These are phyloP conservation scores for Cornus suecica DNA, from an alignment of 148 eudicot species.

Conservation along the genomic window DNA sequence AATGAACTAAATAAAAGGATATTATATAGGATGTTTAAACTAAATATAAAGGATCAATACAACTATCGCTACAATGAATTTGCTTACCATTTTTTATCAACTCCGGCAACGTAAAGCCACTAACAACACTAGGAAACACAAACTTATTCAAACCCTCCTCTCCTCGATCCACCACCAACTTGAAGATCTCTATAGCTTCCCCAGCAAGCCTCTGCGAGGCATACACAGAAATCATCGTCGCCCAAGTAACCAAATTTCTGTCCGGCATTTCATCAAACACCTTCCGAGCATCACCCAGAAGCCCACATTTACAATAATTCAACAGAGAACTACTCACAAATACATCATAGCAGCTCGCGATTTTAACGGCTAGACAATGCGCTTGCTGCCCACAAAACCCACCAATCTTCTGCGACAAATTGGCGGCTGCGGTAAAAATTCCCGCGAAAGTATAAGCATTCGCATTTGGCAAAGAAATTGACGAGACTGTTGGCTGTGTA, in stretches of 20 bases:
- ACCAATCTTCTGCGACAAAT: constrained; percentile 7
- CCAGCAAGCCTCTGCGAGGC: constrained; percentile 30
- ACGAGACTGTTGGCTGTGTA: constrained; percentile 38
- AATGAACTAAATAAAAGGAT: too few species aligned
- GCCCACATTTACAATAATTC: constrained; percentile 39
- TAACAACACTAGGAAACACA: constrained; percentile 46
- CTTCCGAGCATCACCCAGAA: constrained; percentile 33
- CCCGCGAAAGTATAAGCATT: constrained; percentile 41
- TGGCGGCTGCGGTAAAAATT: constrained; percentile 29
- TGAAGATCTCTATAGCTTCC: constrained; percentile 40
- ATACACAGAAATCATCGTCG: constrained; percentile 49
- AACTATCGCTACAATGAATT: constrained; percentile 45
- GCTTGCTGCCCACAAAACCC: constrained; percentile 45
- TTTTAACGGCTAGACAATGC: constrained; percentile 36
- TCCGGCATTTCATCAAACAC: constrained; percentile 55
- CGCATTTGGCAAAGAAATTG: constrained; percentile 48
- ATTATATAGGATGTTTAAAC: too few species aligned
- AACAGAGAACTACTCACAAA: constrained; percentile 40
- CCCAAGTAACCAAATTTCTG: constrained; percentile 51
- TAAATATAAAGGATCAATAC: too few species aligned
- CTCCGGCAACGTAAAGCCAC: constrained; percentile 29
- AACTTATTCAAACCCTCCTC: constrained; percentile 33
- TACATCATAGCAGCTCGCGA: constrained; percentile 25
- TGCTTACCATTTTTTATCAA: constrained; percentile 32
- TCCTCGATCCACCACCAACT: constrained; percentile 26